Conservation (phyloP, 371 early-diverging fungal genomes). For the Mortierella sp. region DNA sequence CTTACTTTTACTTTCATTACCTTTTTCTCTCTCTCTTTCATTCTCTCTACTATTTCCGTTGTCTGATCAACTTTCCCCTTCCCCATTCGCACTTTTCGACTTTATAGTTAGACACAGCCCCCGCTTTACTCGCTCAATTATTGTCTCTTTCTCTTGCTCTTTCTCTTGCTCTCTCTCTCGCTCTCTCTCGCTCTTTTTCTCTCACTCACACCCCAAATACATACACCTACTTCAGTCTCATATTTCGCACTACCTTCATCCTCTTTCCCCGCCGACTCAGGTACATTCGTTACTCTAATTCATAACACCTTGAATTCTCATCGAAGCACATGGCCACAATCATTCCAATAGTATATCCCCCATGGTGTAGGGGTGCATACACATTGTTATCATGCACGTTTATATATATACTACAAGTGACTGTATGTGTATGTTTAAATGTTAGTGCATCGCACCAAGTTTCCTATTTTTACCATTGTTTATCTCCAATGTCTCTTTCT, state of each 20-base stretch:
- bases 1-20: background rate
- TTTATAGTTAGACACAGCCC: constrained; percentile 3
- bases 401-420: background rate
- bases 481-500: background rate
- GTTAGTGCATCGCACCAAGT: background rate
- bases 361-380: no score
- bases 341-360: background rate
- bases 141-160: no score
- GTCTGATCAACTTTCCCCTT: background rate
- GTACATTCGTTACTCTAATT: background rate
- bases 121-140: background rate
- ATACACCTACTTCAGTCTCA: background rate
- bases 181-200: constrained; percentile 5
- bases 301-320: no score
- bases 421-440: background rate
- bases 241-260: background rate
- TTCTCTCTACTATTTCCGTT: background rate
- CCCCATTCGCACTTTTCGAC: background rate
- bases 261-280: constrained; percentile 1
- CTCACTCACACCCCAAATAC: background rate
- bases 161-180: background rate
- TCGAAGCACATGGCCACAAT: no score
- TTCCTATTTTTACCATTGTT: constrained; percentile 5
- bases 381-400: background rate
- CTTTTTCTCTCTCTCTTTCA: background rate